phyloP scores from a whole-genome alignment of 163 green algal genomes.

The Prototheca stagnorum region DNA sequence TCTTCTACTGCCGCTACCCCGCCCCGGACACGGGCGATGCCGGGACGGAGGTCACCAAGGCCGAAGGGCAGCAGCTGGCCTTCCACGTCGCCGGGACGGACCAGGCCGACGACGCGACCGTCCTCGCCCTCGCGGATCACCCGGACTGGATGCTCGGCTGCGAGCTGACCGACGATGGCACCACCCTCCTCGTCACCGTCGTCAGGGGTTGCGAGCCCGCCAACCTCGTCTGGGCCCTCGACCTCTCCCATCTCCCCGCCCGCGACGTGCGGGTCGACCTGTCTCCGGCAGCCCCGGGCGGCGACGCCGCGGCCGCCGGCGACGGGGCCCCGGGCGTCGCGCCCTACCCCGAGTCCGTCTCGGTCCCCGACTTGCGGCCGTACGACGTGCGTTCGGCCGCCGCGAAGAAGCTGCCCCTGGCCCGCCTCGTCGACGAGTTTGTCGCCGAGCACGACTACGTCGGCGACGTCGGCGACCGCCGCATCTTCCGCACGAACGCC shows the following conservation, averaged over 20 bases:
- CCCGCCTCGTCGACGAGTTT: constrained; percentile 67
- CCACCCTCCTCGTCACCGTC: constrained; percentile 60
- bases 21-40: constrained; percentile 23
- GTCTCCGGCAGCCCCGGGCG: too few relatives aligned
- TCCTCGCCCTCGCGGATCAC: constrained; percentile 42
- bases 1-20: constrained; percentile 71
- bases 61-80: constrained; percentile 33
- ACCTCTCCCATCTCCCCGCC: too few relatives aligned
- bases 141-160: constrained; percentile 59
- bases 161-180: constrained; percentile 64
- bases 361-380: constrained; percentile 27
- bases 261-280: too few relatives aligned
- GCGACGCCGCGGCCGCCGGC: too few relatives aligned
- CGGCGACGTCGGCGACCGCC: constrained; percentile 37
- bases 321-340: too few relatives aligned
- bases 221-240: constrained; percentile 51
- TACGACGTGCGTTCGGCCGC: constrained; percentile 37
- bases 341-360: constrained; percentile 9
- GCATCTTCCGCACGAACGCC: constrained; percentile 70
- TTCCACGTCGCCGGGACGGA: constrained; percentile 17
- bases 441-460: constrained; percentile 62
- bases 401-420: constrained; percentile 33
- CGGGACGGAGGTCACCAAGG: constrained; percentile 17
- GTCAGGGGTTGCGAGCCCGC: constrained; percentile 56
- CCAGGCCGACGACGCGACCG: constrained; percentile 21